These are phyloP conservation scores for Strobilomyces dryophilus DNA, from an alignment of 768 basidiomycete genomes.

Conservation along the genomic window DNA sequence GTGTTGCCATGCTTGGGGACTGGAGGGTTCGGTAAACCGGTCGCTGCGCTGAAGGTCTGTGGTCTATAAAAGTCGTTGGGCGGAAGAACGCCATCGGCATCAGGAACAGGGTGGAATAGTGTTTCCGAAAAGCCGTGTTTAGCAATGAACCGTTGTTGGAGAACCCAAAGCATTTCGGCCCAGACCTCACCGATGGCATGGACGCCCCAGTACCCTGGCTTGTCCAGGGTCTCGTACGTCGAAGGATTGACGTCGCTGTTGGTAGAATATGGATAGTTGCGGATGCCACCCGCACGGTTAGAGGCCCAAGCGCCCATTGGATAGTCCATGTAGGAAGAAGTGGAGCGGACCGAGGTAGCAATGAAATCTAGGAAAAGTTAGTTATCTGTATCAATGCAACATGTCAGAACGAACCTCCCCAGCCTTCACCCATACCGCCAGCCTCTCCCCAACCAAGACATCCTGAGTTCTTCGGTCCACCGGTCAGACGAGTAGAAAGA, in stretches of 20 bases:
- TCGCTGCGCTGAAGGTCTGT: constrained; percentile 27
- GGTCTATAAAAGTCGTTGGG: constrained; percentile 66
- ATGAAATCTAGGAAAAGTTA: constrained; percentile 55
- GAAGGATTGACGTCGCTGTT: constrained; percentile 78
- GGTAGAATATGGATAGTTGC: constrained; percentile 87
- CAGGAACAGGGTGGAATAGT: constrained; percentile 76
- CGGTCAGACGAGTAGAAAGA: constrained; percentile 89
- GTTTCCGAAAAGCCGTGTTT: constrained; percentile 78
- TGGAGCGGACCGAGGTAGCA: constrained; percentile 84
- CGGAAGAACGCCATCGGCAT: constrained; percentile 60
- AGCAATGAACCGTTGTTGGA: constrained; percentile 66
- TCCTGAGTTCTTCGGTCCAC: constrained; percentile 88
- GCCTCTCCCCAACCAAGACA: constrained; percentile 95
- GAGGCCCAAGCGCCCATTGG: constrained; percentile 97
- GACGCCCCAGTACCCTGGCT: constrained; percentile 91
- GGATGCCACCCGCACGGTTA: constrained; percentile 69
- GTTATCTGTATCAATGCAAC: neutral
- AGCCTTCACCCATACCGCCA: constrained; percentile 98
- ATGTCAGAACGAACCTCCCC: constrained; percentile 57
- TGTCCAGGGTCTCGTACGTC: constrained; percentile 92
- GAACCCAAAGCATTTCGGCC: constrained; percentile 87
- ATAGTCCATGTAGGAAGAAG: constrained; percentile 65
- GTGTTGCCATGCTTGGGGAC: constrained; percentile 94
- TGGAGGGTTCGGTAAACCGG: constrained; percentile 39
- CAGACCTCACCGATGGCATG: constrained; percentile 93